phyloP scores from a whole-genome alignment of 2,329 filamentous ascomycete species.

The Berkeleyomyces rouxiae region DNA sequence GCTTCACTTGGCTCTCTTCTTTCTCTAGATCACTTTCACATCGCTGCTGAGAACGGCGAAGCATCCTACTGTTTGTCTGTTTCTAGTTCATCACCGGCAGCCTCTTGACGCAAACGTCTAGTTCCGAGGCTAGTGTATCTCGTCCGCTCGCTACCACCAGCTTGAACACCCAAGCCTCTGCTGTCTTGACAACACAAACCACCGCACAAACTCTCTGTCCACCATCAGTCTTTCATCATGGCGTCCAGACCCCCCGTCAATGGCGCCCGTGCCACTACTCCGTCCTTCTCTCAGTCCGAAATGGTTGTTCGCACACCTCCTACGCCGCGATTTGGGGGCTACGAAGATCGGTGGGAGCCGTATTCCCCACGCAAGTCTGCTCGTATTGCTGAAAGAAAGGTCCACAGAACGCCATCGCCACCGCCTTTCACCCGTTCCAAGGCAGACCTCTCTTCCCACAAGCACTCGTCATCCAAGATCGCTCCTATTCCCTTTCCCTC shows the following conservation, averaged over 20 bases:
- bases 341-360: constrained; percentile 52
- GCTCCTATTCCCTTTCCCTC: constrained; percentile 17
- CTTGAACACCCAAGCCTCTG: not conserved
- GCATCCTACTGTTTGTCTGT: not conserved
- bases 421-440: constrained; percentile 19
- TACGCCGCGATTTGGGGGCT: constrained; percentile 36
- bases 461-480: not conserved
- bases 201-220: not conserved
- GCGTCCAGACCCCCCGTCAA: constrained; percentile 15
- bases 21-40: not conserved
- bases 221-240: constrained; percentile 18
- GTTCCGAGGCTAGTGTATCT: not conserved
- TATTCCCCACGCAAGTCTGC: constrained; percentile 55
- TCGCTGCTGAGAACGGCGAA: not conserved
- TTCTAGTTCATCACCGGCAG: not conserved
- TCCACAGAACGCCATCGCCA: constrained; percentile 41
- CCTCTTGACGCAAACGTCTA: not conserved
- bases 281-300: constrained; percentile 34
- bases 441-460: constrained; percentile 10
- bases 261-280: constrained; percentile 31
- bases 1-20: not conserved
- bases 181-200: not conserved
- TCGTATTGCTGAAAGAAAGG: constrained; percentile 40
- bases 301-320: constrained; percentile 44
- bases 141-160: constrained; percentile 1